A percentile compares a stretch with the other conserved stretches of the same genome.
Conservation (phyloP, 176 grass and related monocot genomes). For the Coix lacrymajobi region DNA sequence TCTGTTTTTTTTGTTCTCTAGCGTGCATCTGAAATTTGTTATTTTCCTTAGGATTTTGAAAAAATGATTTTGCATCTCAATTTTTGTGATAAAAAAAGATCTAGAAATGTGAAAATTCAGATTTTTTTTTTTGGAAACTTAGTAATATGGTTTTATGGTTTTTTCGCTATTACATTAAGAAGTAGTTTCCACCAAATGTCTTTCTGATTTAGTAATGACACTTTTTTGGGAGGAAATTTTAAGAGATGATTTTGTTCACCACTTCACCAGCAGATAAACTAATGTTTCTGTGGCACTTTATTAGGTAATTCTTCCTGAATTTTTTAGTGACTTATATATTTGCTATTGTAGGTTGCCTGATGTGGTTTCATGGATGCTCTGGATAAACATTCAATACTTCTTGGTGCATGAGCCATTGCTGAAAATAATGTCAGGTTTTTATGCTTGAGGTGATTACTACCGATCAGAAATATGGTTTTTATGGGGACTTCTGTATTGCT, state of each 20-base stretch:
- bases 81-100: too few relatives aligned
- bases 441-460: conserved; percentile 37
- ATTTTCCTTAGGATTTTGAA: too few relatives aligned
- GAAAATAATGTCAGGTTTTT: conserved; percentile 20
- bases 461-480: conserved; percentile 35
- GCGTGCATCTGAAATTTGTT: too few relatives aligned
- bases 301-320: neutral
- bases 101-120: too few relatives aligned
- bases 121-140: too few relatives aligned
- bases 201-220: neutral
- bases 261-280: neutral
- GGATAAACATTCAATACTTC: neutral
- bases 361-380: conserved; percentile 8
- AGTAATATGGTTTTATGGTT: too few relatives aligned
- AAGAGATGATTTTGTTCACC: neutral
- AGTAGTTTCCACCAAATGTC: too few relatives aligned
- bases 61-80: too few relatives aligned
- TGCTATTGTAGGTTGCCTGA: conserved; percentile 30
- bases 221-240: neutral
- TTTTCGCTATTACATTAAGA: too few relatives aligned
- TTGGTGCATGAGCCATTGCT: conserved; percentile 10
- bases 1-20: too few relatives aligned
- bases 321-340: conserved; percentile 5
- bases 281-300: neutral
- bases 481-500: too few relatives aligned